A percentile compares a stretch with the other conserved stretches of the same genome.
Conservation (phyloP, 495 filamentous ascomycete species). For the Trichocladium antarcticum region DNA sequence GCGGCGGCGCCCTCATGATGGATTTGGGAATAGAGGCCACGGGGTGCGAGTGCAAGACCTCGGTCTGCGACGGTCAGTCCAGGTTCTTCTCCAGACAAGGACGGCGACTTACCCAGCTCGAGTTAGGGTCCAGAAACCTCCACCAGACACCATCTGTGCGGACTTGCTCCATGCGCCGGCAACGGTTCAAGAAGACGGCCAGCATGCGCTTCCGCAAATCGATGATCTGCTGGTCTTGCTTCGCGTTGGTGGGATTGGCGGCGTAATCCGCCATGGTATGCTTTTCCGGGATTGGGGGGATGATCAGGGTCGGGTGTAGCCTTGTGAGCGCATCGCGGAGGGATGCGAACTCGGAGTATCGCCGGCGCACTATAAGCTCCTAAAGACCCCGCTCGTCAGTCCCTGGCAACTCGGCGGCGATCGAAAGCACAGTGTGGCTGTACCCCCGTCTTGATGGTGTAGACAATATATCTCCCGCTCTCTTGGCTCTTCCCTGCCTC, state of each 20-base stretch:
- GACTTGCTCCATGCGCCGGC: slow-evolving; percentile 83
- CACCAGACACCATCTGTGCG: slow-evolving; percentile 92
- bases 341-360: slow-evolving; percentile 96
- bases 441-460: slow-evolving; percentile 92
- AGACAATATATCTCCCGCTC: slow-evolving; percentile 81
- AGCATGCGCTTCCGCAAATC: slow-evolving; percentile 94
- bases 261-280: slow-evolving; percentile 98
- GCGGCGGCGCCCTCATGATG: slow-evolving; percentile 81
- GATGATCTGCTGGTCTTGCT: slow-evolving; percentile 92
- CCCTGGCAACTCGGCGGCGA: neutral
- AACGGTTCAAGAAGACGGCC: slow-evolving; percentile 86
- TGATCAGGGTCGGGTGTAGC: slow-evolving; percentile 85
- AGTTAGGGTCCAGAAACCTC: slow-evolving; percentile 94
- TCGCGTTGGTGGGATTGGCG: slow-evolving; percentile 92
- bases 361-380: slow-evolving; percentile 88
- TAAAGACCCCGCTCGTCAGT: slow-evolving; percentile 31
- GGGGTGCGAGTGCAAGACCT: slow-evolving; percentile 82
- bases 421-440: neutral
- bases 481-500: slow-evolving; percentile 93
- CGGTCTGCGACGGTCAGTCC: slow-evolving; percentile 52
- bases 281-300: slow-evolving; percentile 96
- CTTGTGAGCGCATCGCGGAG: slow-evolving; percentile 77
- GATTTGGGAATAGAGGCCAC: slow-evolving; percentile 87
- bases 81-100: neutral
- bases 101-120: slow-evolving; percentile 75